These are phyloP conservation scores for Laguncularia racemosa DNA, from an alignment of 345 rosid species.

Conservation along the genomic window DNA sequence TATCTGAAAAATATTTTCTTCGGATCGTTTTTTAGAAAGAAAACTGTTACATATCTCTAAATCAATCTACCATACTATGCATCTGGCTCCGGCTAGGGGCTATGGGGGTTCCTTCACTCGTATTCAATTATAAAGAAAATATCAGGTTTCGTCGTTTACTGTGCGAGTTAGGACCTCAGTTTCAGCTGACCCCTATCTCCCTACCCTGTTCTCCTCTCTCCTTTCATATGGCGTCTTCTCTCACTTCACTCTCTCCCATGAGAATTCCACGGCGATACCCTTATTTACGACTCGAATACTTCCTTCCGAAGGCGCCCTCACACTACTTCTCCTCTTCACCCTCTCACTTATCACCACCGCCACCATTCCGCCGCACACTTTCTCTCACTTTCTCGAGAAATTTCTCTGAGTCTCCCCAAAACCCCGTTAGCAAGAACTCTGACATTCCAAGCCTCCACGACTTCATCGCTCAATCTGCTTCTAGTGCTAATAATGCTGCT, in stretches of 20 bases:
- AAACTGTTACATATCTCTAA: too few species aligned
- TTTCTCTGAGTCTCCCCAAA: constrained; percentile 31
- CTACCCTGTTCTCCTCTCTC: not conserved
- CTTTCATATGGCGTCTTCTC: constrained; percentile 57
- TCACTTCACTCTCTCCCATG: constrained; percentile 51
- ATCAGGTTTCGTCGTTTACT: too few species aligned
- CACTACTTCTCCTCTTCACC: constrained; percentile 10
- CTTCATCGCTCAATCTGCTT: constrained; percentile 41
- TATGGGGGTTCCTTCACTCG: too few species aligned
- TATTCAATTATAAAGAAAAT: too few species aligned
- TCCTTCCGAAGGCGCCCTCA: constrained; percentile 22
- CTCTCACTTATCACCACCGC: constrained; percentile 14
- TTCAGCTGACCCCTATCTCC: constrained; percentile 19
- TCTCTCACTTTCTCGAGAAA: constrained; percentile 31
- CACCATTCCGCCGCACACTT: constrained; percentile 15
- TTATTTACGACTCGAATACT: constrained; percentile 25
- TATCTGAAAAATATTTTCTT: too few species aligned
- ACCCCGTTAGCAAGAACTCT: constrained; percentile 12
- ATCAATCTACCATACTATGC: too few species aligned
- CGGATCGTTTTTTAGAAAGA: too few species aligned
- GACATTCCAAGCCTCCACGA: constrained; percentile 53
- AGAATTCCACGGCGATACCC: constrained; percentile 31
- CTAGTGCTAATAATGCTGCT: constrained; percentile 30
- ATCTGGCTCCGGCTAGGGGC: too few species aligned
- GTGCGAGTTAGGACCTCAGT: too few species aligned